Percentiles rank a stretch among this genome's conserved stretches.
Conservation (phyloP, 257 asterid species). For the Fraxinus quadrangulata region DNA sequence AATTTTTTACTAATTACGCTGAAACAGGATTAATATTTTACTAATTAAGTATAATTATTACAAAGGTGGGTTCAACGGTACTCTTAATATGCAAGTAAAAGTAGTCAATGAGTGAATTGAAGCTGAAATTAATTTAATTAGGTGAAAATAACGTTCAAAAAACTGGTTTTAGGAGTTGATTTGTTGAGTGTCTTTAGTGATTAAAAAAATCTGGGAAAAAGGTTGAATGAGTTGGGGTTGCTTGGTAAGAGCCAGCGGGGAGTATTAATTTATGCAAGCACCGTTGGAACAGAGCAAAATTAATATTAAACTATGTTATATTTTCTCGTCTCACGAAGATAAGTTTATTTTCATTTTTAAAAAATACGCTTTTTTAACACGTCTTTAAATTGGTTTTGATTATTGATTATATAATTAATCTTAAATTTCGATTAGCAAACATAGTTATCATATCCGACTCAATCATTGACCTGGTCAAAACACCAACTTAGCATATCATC, state of each 20-base stretch:
- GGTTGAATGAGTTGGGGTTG: conserved; percentile 16
- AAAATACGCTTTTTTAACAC: too few relatives aligned
- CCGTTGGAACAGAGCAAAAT: not conserved
- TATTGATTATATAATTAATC: too few relatives aligned
- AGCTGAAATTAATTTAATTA: conserved; percentile 6
- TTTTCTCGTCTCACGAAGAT: too few relatives aligned
- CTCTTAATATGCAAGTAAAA: not conserved
- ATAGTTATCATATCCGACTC: too few relatives aligned
- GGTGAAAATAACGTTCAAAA: conserved; percentile 26
- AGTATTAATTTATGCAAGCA: not conserved
- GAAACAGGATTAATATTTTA: not conserved
- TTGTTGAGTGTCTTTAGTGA: conserved; percentile 34
- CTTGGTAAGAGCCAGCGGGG: conserved; percentile 17
- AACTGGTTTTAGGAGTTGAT: conserved; percentile 19
- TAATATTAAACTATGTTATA: not conserved
- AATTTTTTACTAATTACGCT: conserved; percentile 25
- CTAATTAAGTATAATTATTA: not conserved
- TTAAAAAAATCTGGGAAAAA: not conserved
- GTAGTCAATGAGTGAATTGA: conserved; percentile 12
- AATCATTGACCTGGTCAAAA: too few relatives aligned
- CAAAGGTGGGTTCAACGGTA: conserved; percentile 28
- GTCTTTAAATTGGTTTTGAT: too few relatives aligned
- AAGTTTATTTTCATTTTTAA: too few relatives aligned
- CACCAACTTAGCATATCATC: too few relatives aligned
- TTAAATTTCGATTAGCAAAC: too few relatives aligned